phyloP scores from a whole-genome alignment of 2,329 filamentous ascomycete genomes.

The Curvularia sp. region DNA sequence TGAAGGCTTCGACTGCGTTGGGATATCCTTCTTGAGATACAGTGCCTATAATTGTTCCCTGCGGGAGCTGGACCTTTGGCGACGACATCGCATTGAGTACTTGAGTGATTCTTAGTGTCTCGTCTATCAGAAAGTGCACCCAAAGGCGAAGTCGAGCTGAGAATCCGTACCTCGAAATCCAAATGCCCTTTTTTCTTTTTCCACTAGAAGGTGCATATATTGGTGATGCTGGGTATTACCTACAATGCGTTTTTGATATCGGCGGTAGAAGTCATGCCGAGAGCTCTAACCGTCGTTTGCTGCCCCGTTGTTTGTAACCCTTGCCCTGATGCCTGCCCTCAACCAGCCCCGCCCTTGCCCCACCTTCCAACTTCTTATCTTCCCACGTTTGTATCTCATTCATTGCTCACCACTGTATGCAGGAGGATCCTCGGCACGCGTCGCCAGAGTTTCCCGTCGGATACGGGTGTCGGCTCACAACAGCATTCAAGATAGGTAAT shows the following conservation, averaged over 20 bases:
- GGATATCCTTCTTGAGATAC: slow-evolving; percentile 9
- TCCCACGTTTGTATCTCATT: not conserved
- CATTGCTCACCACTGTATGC: too few relatives aligned
- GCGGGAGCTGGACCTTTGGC: slow-evolving; percentile 15
- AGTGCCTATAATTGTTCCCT: slow-evolving; percentile 23
- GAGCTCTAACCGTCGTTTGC: not conserved
- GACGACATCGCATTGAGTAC: not conserved
- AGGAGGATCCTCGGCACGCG: too few relatives aligned
- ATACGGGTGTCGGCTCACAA: not conserved
- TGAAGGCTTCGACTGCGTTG: slow-evolving; percentile 24
- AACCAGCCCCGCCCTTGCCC: not conserved
- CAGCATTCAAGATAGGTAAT: not conserved
- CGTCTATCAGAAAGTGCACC: not conserved
- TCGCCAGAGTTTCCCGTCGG: not conserved
- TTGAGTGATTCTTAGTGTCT: not conserved
- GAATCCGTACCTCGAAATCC: not conserved
- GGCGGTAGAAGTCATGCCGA: not conserved
- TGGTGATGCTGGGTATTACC: not conserved
- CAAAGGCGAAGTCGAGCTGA: not conserved
- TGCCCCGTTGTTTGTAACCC: not conserved
- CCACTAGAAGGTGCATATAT: too few relatives aligned
- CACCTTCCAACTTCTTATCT: not conserved
- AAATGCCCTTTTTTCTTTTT: not conserved
- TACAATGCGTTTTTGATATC: not conserved
- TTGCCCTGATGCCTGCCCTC: not conserved